Base-by-base conservation (phyloP, 805 yeast genomes). In the Cyberlindnera japonica region DNA sequence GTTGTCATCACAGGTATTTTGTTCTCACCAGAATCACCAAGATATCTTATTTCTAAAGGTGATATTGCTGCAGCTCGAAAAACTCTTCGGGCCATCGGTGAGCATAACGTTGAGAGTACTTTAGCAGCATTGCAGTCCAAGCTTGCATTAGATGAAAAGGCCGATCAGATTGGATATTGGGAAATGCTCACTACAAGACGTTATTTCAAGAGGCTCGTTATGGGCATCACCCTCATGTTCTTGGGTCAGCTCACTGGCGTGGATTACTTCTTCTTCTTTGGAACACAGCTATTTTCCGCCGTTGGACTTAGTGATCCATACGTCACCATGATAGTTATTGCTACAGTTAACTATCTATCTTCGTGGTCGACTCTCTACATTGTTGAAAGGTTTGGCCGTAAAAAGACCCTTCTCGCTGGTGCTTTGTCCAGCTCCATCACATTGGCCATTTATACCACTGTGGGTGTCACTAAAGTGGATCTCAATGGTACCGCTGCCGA, bases 1-100 rank as follows among this genome's bases (percentile, higher is more conserved):
- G 57, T 81, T 22, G 68, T 86, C 35, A 68, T 69, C 34, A 45
- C 62, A n/a, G 95, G 93, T 21, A 67, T 86, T 63, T 57, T 74
- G 37, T 68, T 69, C 50, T 73, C 78, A 68, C 88, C 88, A 15
- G 89, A 82, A 64, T 77, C 84, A 26, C 81, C 87, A 44, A 67
- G 82, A 54, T 81, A 60, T 61, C 67, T 79, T 54, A 64, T 75
- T 36, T 75, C 72, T 54, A 67, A 63, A 35, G 68, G 61, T 41
- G 54, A 71, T 34, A 54, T 74, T 38, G 79, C 74, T 14, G 76
- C 77, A 11, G 87, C 87, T 33, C 75, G 64, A 54, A 49, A 43
- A 3, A 71, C 83, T 9, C 63, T 79, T 51, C 76, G 77, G 11
- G 47, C 66, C 3, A 46, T 60, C 8, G 75, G 76, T 21, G 72